Evolutionary conservation across 208 protist species (phyloP).

Genomic region (Trypanosoma avium): DNA sequence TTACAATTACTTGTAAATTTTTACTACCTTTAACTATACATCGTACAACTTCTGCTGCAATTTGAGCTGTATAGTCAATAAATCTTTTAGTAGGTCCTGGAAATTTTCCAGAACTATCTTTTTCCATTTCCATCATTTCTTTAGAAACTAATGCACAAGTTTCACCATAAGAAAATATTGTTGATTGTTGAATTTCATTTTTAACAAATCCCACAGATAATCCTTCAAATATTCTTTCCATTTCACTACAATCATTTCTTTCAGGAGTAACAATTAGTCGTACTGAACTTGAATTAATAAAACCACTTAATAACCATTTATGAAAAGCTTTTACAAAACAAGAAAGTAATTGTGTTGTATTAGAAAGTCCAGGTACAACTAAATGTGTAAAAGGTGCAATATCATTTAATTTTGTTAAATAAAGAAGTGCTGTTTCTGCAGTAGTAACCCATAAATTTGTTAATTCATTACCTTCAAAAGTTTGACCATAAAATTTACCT

Average conservation of each 20-base stretch:
- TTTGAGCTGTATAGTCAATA: constrained; percentile 50
- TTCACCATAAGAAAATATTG: constrained; percentile 77
- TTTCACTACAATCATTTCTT: constrained; percentile 5
- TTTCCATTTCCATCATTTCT: constrained; percentile 76
- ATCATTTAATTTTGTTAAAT: constrained; percentile 56
- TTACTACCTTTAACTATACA: constrained; percentile 29
- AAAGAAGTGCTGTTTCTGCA: constrained; percentile 76
- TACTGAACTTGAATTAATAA: constrained; percentile 43
- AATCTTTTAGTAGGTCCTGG: constrained; percentile 58
- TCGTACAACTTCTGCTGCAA: constrained; percentile 52
- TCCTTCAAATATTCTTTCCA: constrained; percentile 44
- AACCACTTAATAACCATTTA: constrained; percentile 33
- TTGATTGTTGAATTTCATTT: constrained; percentile 18
- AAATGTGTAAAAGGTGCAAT: constrained; percentile 85
- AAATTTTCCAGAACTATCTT: constrained; percentile 55
- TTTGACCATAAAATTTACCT: constrained; percentile 67
- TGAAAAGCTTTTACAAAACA: constrained; percentile 27
- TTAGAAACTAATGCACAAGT: constrained; percentile 60
- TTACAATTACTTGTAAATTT: constrained; percentile 60
- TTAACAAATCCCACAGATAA: constrained; percentile 35
- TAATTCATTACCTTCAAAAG: constrained; percentile 39
- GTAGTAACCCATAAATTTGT: constrained; percentile 76
- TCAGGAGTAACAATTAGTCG: constrained; percentile 37
- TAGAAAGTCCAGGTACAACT: constrained; percentile 61
- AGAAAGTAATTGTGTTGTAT: constrained; percentile 62